Evolutionary conservation across 495 filamentous ascomycete genomes (phyloP).

Genomic region (Zalerion maritima): DNA sequence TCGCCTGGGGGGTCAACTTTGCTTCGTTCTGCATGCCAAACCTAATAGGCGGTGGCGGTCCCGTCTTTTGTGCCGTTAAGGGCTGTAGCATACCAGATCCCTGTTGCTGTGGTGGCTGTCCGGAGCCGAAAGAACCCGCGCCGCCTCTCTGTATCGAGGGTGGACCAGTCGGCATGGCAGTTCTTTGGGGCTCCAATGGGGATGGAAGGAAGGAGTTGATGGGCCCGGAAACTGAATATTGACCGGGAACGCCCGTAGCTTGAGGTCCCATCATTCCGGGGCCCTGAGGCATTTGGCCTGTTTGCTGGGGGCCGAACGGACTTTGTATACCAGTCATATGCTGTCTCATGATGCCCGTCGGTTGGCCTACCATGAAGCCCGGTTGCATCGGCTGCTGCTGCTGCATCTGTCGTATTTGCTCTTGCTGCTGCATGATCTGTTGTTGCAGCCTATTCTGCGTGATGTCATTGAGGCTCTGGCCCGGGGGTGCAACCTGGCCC

Average conservation of each 20-base stretch:
- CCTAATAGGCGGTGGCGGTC: slow-evolving; percentile 76
- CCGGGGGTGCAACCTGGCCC: slow-evolving; percentile 48
- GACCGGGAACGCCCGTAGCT: slow-evolving; percentile 27
- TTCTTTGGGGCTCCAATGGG: slow-evolving; percentile 38
- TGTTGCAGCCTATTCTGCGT: slow-evolving; percentile 53
- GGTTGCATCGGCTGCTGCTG: slow-evolving; percentile 26
- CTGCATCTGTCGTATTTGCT: too few species aligned
- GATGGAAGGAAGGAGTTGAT: slow-evolving; percentile 44
- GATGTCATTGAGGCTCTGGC: slow-evolving; percentile 62
- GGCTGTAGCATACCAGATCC: slow-evolving; percentile 19
- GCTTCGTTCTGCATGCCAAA: slow-evolving; percentile 62
- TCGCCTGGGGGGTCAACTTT: slow-evolving; percentile 75
- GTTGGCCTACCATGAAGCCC: slow-evolving; percentile 26
- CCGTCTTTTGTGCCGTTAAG: slow-evolving; percentile 78
- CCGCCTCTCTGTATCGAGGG: too few species aligned
- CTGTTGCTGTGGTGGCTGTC: slow-evolving; percentile 7
- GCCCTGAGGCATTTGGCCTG: too few species aligned
- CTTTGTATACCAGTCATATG: slow-evolving; percentile 20
- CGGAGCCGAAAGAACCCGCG: too few species aligned
- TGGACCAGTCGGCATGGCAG: slow-evolving; percentile 23
- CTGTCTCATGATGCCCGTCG: slow-evolving; percentile 23
- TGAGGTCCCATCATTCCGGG: slow-evolving; percentile 28
- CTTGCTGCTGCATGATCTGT: slow-evolving; percentile 24
- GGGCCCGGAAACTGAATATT: slow-evolving; percentile 23
- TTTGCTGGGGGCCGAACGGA: slow-evolving; percentile 28